phyloP scores from a whole-genome alignment of 352 stramenopile species.

The Globisporangium paddicum region DNA sequence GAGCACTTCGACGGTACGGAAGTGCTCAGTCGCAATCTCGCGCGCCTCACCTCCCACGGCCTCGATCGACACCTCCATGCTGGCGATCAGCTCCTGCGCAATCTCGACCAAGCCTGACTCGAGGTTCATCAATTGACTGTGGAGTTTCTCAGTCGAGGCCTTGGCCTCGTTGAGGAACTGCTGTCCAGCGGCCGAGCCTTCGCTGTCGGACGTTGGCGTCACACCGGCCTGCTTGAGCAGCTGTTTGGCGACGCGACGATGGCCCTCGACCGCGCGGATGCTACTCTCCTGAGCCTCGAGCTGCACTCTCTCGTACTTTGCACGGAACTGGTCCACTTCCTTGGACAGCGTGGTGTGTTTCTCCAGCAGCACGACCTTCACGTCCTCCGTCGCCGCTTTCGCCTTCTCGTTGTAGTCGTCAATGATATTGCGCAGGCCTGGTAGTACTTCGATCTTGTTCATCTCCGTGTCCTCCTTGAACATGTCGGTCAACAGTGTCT shows the following conservation, averaged over 20 bases:
- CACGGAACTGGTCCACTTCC: slow-evolving; percentile 55
- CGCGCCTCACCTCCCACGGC: slow-evolving; percentile 52
- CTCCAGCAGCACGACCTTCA: slow-evolving; percentile 74
- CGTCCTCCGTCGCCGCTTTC: slow-evolving; percentile 76
- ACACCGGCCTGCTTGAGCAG: slow-evolving; percentile 53
- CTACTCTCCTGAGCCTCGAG: slow-evolving; percentile 65
- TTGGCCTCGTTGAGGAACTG: slow-evolving; percentile 85
- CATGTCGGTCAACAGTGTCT: slow-evolving; percentile 89
- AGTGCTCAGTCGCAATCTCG: slow-evolving; percentile 76
- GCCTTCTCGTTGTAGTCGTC: slow-evolving; percentile 89
- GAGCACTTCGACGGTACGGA: slow-evolving; percentile 85
- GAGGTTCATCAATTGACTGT: slow-evolving; percentile 84
- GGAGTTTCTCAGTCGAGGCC: slow-evolving; percentile 77
- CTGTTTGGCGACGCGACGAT: slow-evolving; percentile 72
- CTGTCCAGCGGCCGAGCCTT: slow-evolving; percentile 35
- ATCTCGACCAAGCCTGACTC: slow-evolving; percentile 84
- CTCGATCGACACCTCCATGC: slow-evolving; percentile 64
- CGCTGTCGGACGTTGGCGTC: slow-evolving; percentile 23
- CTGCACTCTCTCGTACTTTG: slow-evolving; percentile 63
- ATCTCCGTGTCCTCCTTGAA: slow-evolving; percentile 92
- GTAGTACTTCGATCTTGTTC: slow-evolving; percentile 88
- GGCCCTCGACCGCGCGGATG: slow-evolving; percentile 75
- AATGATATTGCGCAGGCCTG: slow-evolving; percentile 85
- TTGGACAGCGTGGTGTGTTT: slow-evolving; percentile 51
- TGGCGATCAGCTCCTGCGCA: slow-evolving; percentile 57